Percentiles rank a stretch among this genome's conserved stretches.
Conservation (phyloP, 805 yeast genomes). For the Suhomyces sp. region DNA sequence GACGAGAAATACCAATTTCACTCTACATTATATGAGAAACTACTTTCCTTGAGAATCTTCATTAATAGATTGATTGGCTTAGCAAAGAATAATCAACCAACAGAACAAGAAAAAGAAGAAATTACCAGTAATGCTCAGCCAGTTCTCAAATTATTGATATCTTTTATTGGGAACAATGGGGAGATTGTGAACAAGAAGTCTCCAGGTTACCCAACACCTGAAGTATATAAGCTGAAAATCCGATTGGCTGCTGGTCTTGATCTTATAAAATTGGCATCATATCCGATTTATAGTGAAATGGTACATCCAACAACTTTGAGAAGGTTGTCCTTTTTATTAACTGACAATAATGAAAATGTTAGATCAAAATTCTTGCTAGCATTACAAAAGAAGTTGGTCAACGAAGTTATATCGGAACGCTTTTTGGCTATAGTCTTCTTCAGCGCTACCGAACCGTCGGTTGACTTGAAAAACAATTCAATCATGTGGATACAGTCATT, state of each 20-base stretch:
- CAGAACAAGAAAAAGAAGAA: conserved; percentile 32
- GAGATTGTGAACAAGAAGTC: conserved; percentile 57
- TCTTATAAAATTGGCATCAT: conserved; percentile 62
- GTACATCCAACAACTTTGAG: conserved; percentile 54
- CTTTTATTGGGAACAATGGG: conserved; percentile 73
- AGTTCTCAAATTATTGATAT: conserved; percentile 62
- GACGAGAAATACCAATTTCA: conserved; percentile 25
- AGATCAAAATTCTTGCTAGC: conserved; percentile 51
- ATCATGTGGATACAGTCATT: conserved; percentile 73
- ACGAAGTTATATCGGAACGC: conserved; percentile 57
- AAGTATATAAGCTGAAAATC: conserved; percentile 55
- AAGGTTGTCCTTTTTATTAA: conserved; percentile 56
- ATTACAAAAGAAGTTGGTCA: conserved; percentile 51
- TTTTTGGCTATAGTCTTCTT: conserved; percentile 70
- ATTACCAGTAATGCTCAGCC: conserved; percentile 53
- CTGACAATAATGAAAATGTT: conserved; percentile 63
- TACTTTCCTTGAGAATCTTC: conserved; percentile 53
- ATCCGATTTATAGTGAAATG: conserved; percentile 49
- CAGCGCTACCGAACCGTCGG: conserved; percentile 73
- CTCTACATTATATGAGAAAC: conserved; percentile 45
- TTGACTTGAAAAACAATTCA: conserved; percentile 46
- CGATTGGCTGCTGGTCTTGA: conserved; percentile 67
- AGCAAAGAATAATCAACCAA: background rate
- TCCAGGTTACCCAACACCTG: conserved; percentile 60
- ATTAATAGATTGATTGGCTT: conserved; percentile 53